phyloP scores from a whole-genome alignment of 495 filamentous ascomycete genomes.

The Neurospora sublineolata region DNA sequence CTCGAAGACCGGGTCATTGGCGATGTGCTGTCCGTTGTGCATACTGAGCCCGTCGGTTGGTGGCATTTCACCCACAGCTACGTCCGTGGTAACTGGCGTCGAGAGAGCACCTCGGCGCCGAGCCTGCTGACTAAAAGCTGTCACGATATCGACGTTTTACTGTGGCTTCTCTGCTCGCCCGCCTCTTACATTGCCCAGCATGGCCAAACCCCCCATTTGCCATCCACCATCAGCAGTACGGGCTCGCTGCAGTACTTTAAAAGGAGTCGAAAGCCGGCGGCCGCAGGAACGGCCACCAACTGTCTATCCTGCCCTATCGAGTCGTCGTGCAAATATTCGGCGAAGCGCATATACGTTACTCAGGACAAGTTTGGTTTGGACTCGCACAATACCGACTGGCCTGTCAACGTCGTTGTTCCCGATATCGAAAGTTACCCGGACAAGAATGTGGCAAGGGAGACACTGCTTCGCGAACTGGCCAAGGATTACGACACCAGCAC shows the following conservation, averaged over 20 bases:
- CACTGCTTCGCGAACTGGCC: conserved; percentile 41
- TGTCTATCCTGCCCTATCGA: conserved; percentile 71
- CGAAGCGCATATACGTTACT: conserved; percentile 67
- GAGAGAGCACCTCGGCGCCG: conserved; percentile 56
- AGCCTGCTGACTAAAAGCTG: conserved; percentile 88
- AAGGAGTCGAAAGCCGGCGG: conserved; percentile 55
- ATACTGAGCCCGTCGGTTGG: conserved; percentile 89
- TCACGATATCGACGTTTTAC: conserved; percentile 82
- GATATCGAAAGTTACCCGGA: conserved; percentile 69
- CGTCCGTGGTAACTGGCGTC: conserved; percentile 90
- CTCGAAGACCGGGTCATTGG: conserved; percentile 64
- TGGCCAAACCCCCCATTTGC: conserved; percentile 51
- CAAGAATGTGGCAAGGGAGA: conserved; percentile 24
- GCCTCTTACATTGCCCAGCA: conserved; percentile 20
- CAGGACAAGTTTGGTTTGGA: conserved; percentile 29
- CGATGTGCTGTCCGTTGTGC: conserved; percentile 76
- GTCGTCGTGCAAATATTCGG: conserved; percentile 66
- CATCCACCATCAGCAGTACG: conserved; percentile 55
- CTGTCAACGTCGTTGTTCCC: conserved; percentile 73
- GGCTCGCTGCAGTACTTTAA: conserved; percentile 68
- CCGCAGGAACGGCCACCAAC: conserved; percentile 70
- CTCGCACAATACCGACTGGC: conserved; percentile 59
- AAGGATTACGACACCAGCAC: conserved; percentile 54
- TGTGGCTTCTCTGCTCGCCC: conserved; percentile 77
- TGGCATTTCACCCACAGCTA: conserved; percentile 96